Percentiles rank a stretch among this genome's conserved stretches.
Evolutionary conservation across 139 green algal species (phyloP).

Genomic region (Tetratostichococcus sp.): DNA sequence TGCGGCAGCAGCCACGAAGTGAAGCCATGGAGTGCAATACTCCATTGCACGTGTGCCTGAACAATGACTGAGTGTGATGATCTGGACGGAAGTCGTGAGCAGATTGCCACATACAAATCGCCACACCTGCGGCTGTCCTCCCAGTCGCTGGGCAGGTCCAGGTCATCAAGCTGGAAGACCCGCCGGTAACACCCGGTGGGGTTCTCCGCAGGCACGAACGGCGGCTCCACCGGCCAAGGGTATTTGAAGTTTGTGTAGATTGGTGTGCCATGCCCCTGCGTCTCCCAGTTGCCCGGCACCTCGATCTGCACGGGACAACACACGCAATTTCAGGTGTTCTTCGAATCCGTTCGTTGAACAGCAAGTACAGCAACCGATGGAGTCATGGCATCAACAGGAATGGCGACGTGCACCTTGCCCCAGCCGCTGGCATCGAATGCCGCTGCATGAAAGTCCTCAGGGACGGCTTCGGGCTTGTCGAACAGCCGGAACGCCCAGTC

Average conservation of each 20-base stretch:
- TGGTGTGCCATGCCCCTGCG: constrained; percentile 72
- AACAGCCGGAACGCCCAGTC: constrained; percentile 67
- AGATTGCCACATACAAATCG: not conserved
- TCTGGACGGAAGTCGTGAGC: no score
- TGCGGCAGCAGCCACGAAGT: constrained; percentile 9
- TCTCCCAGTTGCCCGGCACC: constrained; percentile 89
- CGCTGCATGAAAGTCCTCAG: constrained; percentile 29
- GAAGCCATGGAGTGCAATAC: not conserved
- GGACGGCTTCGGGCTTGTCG: constrained; percentile 46
- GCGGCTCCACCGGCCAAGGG: constrained; percentile 84
- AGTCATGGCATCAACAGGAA: not conserved
- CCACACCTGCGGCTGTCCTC: not conserved
- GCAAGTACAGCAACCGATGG: no score
- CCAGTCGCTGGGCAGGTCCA: constrained; percentile 30
- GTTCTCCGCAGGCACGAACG: constrained; percentile 80
- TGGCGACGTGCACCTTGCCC: constrained; percentile 17
- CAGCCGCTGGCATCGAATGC: constrained; percentile 45
- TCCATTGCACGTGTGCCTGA: not conserved
- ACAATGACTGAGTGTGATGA: no score
- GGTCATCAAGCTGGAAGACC: constrained; percentile 40
- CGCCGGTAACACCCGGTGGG: constrained; percentile 88
- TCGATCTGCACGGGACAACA: constrained; percentile 54
- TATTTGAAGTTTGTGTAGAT: constrained; percentile 97
- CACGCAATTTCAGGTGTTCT: no score
- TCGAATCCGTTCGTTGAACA: no score